Evolutionary conservation across 2,329 filamentous ascomycete species (phyloP).

Genomic region (Paradendryphiella salina): DNA sequence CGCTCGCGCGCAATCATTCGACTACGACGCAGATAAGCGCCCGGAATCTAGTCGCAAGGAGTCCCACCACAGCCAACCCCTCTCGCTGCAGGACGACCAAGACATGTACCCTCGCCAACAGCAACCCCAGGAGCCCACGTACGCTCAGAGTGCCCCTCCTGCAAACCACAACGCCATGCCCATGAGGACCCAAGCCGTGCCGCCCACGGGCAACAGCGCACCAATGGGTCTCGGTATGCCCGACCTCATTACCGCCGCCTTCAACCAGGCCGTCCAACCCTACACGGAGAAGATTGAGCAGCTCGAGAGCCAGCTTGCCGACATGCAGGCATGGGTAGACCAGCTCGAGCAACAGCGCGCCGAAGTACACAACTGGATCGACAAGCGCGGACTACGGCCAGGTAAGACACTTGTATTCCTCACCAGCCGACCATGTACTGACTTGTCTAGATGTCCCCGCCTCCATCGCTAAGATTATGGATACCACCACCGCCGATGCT

Average conservation of each 20-base stretch:
- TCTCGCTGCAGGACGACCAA: constrained; percentile 35
- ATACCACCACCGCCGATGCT: constrained; percentile 53
- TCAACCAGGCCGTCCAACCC: constrained; percentile 57
- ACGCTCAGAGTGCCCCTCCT: constrained; percentile 25
- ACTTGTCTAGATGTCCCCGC: constrained; percentile 54
- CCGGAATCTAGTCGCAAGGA: constrained; percentile 48
- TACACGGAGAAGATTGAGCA: constrained; percentile 59
- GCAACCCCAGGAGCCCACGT: constrained; percentile 47
- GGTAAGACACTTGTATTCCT: constrained; percentile 43
- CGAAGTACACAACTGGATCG: constrained; percentile 59
- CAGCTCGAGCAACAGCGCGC: constrained; percentile 56
- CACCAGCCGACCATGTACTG: constrained; percentile 8
- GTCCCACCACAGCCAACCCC: constrained; percentile 37
- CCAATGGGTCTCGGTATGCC: constrained; percentile 51
- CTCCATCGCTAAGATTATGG: constrained; percentile 58
- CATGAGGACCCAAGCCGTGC: constrained; percentile 29
- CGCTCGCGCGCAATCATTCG: constrained; percentile 46
- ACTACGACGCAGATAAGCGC: constrained; percentile 48
- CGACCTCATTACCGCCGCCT: constrained; percentile 56
- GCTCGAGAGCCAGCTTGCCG: constrained; percentile 56
- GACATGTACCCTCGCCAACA: constrained; percentile 53
- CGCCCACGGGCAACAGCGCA: constrained; percentile 24
- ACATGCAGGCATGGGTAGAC: constrained; percentile 56
- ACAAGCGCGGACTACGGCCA: constrained; percentile 58
- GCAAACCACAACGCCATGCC: constrained; percentile 31